Evolutionary conservation across 306 rosid genomes (phyloP).

Genomic region (Sicyos edulis): DNA sequence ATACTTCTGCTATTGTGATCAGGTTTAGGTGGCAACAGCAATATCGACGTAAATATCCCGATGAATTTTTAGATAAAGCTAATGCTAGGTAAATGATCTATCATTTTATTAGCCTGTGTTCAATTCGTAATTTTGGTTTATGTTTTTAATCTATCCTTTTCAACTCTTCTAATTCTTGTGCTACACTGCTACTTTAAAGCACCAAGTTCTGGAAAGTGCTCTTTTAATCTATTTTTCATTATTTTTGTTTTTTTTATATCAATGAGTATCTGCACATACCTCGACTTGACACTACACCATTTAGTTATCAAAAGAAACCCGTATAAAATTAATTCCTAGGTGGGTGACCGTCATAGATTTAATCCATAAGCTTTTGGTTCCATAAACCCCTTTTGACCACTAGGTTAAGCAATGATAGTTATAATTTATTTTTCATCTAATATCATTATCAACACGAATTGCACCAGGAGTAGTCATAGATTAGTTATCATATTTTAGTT

Average conservation of each 20-base stretch:
- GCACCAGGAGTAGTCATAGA: not conserved
- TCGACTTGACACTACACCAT: too few relatives aligned
- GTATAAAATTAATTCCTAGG: too few relatives aligned
- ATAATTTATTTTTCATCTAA: not conserved
- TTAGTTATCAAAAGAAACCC: too few relatives aligned
- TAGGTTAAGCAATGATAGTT: not conserved
- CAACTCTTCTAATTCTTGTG: not conserved
- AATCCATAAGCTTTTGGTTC: too few relatives aligned
- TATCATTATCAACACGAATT: not conserved
- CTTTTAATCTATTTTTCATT: not conserved
- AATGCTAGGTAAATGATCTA: constrained; percentile 55
- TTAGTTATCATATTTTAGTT: not conserved
- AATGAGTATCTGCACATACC: too few relatives aligned
- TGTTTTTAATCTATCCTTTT: not conserved
- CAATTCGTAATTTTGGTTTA: not conserved
- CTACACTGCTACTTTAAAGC: not conserved
- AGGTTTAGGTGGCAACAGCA: constrained; percentile 91
- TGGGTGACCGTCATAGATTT: too few relatives aligned
- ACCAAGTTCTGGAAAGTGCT: not conserved
- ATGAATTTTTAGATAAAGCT: constrained; percentile 74
- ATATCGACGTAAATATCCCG: constrained; percentile 73
- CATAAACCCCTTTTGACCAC: too few relatives aligned
- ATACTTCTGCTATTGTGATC: constrained; percentile 15
- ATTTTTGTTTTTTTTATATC: too few relatives aligned
- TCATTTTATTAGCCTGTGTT: not conserved